Base-by-base conservation (phyloP, 768 basidiomycete genomes). In the Dentipellis sp. region DNA sequence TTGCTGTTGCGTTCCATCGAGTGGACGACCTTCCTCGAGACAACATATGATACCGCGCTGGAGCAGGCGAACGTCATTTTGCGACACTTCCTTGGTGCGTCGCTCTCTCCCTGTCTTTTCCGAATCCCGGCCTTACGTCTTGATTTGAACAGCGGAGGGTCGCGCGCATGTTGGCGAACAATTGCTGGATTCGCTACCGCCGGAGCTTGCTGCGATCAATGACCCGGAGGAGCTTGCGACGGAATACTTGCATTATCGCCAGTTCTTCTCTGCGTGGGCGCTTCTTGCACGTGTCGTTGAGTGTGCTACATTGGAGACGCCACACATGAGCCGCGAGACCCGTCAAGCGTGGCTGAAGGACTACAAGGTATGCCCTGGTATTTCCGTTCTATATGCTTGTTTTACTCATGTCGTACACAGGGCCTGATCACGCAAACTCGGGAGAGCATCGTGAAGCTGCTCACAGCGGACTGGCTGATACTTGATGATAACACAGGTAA, bases 21-120 rank as follows among this genome's bases (percentile, higher is more conserved):
- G 64, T 99, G 95, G 95, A 88, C 94, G 52, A 87, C 82, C 0
- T 88, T 89, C 66, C 74, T 78, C 61, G 79, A 82, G 35, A 71
- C 77, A 5, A 98, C 94, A 1, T 83, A 86, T 59, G 72, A 76
- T 10, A 84, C 84, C 6, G 94, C 94, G 0, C 72, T 97, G 9
- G 82, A 88, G 64, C 91, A 94, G 64, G 84, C 91, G 1, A 94
- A 94, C 56, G 85, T 88, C 40, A 88, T 97, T 57, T 66, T 93
- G 56, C 83, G 94, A 14, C 93, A 92, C 66, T 91, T 97, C 75
- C 79, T 98, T 21, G 84, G 94, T 94, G 65, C 34, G 82, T 69
- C 36, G n/a, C 37, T 12, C 19, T 37, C 10, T 17, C 47, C 8
- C 34, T n/a, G 12, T 54, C 29, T 36, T 12, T n/a, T 14, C 11